Base-by-base conservation (phyloP, 2,329 filamentous ascomycete genomes). In the Diplodia intermedia region DNA sequence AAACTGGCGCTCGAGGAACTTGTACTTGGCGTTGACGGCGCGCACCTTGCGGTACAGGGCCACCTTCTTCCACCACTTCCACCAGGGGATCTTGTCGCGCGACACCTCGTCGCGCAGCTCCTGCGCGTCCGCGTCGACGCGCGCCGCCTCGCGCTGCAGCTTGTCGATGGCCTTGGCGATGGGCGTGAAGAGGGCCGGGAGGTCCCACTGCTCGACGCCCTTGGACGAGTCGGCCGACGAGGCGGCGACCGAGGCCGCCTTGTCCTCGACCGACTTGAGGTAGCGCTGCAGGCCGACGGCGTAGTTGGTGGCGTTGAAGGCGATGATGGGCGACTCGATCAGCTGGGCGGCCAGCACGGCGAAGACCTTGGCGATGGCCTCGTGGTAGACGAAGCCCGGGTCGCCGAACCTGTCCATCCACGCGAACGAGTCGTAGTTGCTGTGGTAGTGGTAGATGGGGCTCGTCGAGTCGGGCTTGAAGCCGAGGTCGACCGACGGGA, bases 331-430 rank as follows among this genome's bases (percentile, higher is more conserved):
- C 38, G 79, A 80, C 68, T 85, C 83, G 31, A 81, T 71, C 3
- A 85, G 74, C 54, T 80, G 80, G 3, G 81, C 82, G 1, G 81
- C 79, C 1, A 84, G 75, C 1, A 85, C 73, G 2, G 76, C 77
- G 76, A 81, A 82, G 33, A 84, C 70, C 72, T 82, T 79, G 2
- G 82, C 79, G 26, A 84, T 82, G 0, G 83, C 78, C 26, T 79
- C 79, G 72, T 90, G 88, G 72, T 90, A 88, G 8, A 84, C 76
- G 78, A 86, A 89, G 12, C 78, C 80, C 0, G 82, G 81, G 71
- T 97, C 93, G 4, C 92, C 92, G 71, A 88, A 93, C 3, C 82
- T 89, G 15, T 89, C 85, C 91, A 95, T 95, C 92, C 92, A 96
- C 73, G 90, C 83, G 75, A 91, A 94, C 40, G 86, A 91, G 75